These are phyloP conservation scores for Penicillium sp. DNA, from an alignment of 2,329 filamentous ascomycete genomes.

Conservation along the genomic window DNA sequence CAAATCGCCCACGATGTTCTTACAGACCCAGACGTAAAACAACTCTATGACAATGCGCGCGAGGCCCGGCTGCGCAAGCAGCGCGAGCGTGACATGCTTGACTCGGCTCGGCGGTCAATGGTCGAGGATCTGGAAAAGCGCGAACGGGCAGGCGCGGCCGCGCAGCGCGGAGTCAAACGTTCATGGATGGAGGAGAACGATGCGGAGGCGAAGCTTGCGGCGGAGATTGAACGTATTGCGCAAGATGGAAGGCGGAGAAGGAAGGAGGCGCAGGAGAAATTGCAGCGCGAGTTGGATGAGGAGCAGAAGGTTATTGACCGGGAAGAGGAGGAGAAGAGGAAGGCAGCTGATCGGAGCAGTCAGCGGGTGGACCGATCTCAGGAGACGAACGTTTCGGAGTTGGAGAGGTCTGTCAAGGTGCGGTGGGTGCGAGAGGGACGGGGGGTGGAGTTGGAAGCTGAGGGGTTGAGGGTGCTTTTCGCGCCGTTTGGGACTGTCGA, in stretches of 20 bases:
- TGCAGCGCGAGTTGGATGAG: constrained; percentile 48
- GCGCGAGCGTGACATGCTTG: constrained; percentile 71
- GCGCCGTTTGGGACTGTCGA: constrained; percentile 59
- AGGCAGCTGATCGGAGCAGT: constrained; percentile 32
- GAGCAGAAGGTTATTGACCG: constrained; percentile 38
- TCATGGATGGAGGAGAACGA: constrained; percentile 51
- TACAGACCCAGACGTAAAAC: constrained; percentile 67
- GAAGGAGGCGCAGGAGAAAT: constrained; percentile 49
- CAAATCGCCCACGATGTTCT: constrained; percentile 86
- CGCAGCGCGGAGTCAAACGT: constrained; percentile 53
- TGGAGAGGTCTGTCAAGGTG: constrained; percentile 60
- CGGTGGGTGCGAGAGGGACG: constrained; percentile 55
- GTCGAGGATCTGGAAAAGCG: constrained; percentile 82
- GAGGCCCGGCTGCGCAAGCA: constrained; percentile 70
- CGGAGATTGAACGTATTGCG: constrained; percentile 55
- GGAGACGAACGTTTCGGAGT: constrained; percentile 49
- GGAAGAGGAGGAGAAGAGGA: constrained; percentile 47
- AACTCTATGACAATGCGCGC: constrained; percentile 75
- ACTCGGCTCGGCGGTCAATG: constrained; percentile 71
- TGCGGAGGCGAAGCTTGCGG: constrained; percentile 52
- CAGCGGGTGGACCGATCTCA: constrained; percentile 37
- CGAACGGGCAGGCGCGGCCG: constrained; percentile 58
- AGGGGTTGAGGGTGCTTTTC: constrained; percentile 51
- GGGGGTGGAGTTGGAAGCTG: constrained; percentile 49
- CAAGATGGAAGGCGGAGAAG: constrained; percentile 55